phyloP scores from a whole-genome alignment of 495 filamentous ascomycete species.

The Hyphodiscus hymeniophilus region DNA sequence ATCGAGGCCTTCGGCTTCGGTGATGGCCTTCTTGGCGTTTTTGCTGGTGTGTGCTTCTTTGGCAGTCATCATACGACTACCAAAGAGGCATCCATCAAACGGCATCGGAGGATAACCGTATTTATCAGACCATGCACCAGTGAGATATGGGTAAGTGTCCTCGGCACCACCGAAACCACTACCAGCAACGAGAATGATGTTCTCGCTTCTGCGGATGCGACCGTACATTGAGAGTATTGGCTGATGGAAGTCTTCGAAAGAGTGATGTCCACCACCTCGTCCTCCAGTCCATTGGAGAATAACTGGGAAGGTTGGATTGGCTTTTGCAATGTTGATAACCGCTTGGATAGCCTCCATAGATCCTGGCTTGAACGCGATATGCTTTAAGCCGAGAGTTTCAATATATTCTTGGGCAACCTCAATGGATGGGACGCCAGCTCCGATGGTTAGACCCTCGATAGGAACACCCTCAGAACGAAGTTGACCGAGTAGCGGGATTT shows the following conservation, averaged over 20 bases:
- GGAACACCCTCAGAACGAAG: constrained; percentile 83
- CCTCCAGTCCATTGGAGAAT: constrained; percentile 94
- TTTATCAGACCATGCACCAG: constrained; percentile 73
- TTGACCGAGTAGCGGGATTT: constrained; percentile 82
- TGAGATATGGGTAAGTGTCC: constrained; percentile 90
- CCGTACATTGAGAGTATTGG: constrained; percentile 89
- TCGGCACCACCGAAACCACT: constrained; percentile 88
- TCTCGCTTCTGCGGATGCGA: constrained; percentile 70
- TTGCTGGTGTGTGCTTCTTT: constrained; percentile 91
- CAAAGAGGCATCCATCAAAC: constrained; percentile 84
- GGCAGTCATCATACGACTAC: constrained; percentile 88
- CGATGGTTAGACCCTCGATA: constrained; percentile 90
- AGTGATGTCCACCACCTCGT: constrained; percentile 89
- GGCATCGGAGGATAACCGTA: constrained; percentile 93
- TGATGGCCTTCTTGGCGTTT: constrained; percentile 91
- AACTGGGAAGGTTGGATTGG: constrained; percentile 81
- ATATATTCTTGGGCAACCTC: constrained; percentile 94
- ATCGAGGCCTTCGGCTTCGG: constrained; percentile 79
- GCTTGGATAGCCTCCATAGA: constrained; percentile 82
- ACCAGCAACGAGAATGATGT: constrained; percentile 82
- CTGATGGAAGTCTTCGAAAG: constrained; percentile 90
- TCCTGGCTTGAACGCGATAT: constrained; percentile 92
- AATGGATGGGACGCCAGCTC: constrained; percentile 87
- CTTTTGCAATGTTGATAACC: constrained; percentile 87
- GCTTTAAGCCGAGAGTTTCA: constrained; percentile 85